These are phyloP conservation scores for Fraxinus ornus DNA, from an alignment of 305 asterid genomes.

Conservation along the genomic window DNA sequence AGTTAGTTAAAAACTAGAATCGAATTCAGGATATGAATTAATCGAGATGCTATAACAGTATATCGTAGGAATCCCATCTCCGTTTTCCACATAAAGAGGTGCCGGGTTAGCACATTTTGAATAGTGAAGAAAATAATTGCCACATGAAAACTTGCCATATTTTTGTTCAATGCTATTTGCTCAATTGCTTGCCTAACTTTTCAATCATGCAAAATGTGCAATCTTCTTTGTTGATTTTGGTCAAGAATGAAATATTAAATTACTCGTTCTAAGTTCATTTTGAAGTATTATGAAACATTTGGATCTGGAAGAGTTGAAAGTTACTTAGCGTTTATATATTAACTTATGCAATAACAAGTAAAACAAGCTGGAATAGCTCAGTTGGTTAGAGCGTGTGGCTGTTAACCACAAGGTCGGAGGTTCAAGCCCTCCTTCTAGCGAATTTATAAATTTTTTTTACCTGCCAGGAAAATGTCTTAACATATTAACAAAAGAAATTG, in stretches of 20 bases:
- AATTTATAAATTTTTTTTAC: too few species aligned
- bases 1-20: background rate
- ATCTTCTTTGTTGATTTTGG: background rate
- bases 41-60: background rate
- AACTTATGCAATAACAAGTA: background rate
- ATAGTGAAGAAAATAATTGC: background rate
- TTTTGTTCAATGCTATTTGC: background rate
- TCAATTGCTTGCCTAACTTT: background rate
- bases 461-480: background rate
- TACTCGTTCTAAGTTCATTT: too few species aligned
- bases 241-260: background rate
- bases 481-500: background rate
- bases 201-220: background rate
- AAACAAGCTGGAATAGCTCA: slow-evolving; percentile 70
- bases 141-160: background rate
- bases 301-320: background rate
- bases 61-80: background rate
- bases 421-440: slow-evolving; percentile 75
- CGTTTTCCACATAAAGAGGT: background rate
- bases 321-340: background rate
- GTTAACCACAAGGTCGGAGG: slow-evolving; percentile 94
- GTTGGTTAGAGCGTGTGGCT: slow-evolving; percentile 94
- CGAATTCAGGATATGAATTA: background rate
- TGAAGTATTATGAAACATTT: too few species aligned
- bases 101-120: background rate